A percentile compares a stretch with the other conserved stretches of the same genome.
Evolutionary conservation across 139 green algal genomes (phyloP).

Genomic region (Spirogloea muscicola): DNA sequence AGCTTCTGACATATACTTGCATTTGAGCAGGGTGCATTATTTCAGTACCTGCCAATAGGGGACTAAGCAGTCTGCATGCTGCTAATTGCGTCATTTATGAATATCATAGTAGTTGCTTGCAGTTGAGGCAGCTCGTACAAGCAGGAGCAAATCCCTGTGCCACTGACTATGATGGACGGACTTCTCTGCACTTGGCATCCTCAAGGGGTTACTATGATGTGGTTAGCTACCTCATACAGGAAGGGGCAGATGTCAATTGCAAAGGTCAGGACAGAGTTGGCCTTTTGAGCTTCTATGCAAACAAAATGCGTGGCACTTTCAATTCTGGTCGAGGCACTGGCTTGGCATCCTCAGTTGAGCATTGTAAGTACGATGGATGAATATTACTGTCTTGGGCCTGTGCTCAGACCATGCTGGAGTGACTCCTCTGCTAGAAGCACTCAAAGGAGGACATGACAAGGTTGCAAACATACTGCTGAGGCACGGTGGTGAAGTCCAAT

Average conservation of each 20-base stretch:
- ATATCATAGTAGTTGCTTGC: no score
- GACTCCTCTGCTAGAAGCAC: constrained; percentile 15
- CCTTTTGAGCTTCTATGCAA: neutral
- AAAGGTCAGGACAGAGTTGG: neutral
- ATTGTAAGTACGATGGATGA: no score
- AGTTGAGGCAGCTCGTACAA: no score
- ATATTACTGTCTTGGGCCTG: no score
- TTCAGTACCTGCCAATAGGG: no score
- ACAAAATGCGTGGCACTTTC: no score
- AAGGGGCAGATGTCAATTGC: neutral
- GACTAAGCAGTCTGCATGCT: no score
- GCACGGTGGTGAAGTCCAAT: neutral
- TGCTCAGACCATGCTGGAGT: constrained; percentile 1
- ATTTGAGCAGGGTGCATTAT: no score
- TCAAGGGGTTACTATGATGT: neutral
- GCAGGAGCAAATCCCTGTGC: no score
- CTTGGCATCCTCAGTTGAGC: no score
- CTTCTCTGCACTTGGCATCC: neutral
- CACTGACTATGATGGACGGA: neutral
- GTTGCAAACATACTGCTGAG: neutral
- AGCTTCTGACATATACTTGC: no score
- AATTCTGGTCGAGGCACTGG: neutral
- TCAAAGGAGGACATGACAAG: constrained; percentile 1
- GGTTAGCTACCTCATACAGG: neutral
- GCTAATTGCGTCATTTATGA: no score